Percentiles rank a stretch among this genome's conserved stretches.
phyloP scores from a whole-genome alignment of 2,329 filamentous ascomycete genomes.

The Colletotrichum cereale region DNA sequence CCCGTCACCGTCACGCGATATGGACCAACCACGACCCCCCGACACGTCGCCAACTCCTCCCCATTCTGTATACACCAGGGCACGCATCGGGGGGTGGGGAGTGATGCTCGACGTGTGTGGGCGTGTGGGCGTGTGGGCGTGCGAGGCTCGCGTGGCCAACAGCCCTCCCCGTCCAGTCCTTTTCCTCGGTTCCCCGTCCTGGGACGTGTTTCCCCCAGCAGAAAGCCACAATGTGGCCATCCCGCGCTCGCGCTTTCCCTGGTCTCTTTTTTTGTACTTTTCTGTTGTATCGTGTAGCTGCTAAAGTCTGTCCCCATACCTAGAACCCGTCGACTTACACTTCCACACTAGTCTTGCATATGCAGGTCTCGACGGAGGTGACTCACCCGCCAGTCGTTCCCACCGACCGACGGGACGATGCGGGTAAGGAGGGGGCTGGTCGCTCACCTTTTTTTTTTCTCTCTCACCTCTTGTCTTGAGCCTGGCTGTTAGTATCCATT shows the following conservation, averaged over 20 bases:
- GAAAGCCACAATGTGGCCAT: neutral
- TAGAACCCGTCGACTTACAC: conserved; percentile 5
- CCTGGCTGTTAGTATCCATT: neutral
- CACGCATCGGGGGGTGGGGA: conserved; percentile 1
- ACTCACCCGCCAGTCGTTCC: conserved; percentile 46
- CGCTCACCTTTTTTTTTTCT: neutral
- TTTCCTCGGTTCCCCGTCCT: neutral
- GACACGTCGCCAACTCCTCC: conserved; percentile 25
- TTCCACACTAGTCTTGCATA: conserved; percentile 33
- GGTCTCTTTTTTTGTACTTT: neutral
- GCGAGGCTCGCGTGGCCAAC: conserved; percentile 7
- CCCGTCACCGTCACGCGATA: conserved; percentile 7
- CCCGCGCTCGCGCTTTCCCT: neutral
- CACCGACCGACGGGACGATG: conserved; percentile 39
- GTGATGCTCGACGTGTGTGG: neutral
- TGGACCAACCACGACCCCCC: conserved; percentile 24
- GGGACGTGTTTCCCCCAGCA: neutral
- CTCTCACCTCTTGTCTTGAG: neutral
- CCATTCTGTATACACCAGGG: conserved; percentile 20
- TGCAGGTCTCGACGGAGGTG: conserved; percentile 43
- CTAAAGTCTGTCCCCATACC: neutral
- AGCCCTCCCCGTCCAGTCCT: conserved; percentile 14
- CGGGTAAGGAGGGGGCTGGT: conserved; percentile 21
- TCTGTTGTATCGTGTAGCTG: neutral
- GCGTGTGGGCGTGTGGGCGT: neutral